Evolutionary conservation across 1,284 basidiomycete species (phyloP).

Genomic region (Leccinum fuscescens): DNA sequence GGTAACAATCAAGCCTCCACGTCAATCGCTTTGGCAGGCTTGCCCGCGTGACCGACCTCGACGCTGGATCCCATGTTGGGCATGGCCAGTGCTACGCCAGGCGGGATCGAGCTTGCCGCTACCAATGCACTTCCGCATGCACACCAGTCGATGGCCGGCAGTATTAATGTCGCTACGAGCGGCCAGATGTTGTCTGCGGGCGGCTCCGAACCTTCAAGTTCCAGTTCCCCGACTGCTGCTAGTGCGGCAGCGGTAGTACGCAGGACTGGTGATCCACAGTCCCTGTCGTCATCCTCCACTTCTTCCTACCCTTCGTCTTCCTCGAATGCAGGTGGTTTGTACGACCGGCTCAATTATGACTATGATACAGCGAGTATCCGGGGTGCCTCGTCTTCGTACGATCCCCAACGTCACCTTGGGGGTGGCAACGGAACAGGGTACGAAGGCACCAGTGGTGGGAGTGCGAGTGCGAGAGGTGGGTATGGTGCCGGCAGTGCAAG

Average conservation of each 20-base stretch:
- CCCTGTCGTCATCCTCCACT: conserved; percentile 18
- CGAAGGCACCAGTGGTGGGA: conserved; percentile 13
- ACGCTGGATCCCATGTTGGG: too few relatives aligned
- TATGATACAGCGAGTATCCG: conserved; percentile 18
- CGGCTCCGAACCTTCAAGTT: conserved; percentile 21
- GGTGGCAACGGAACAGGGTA: conserved; percentile 13
- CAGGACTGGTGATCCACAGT: conserved; percentile 21
- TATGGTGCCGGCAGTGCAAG: conserved; percentile 23
- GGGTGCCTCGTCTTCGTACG: conserved; percentile 22
- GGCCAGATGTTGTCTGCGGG: conserved; percentile 21
- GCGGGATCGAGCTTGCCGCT: too few relatives aligned
- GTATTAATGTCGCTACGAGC: too few relatives aligned
- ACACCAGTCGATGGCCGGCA: too few relatives aligned
- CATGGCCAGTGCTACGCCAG: too few relatives aligned
- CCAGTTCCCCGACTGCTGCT: conserved; percentile 6
- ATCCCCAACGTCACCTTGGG: conserved; percentile 24
- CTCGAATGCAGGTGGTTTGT: conserved; percentile 18
- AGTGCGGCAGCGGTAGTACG: conserved; percentile 8
- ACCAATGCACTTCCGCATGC: too few relatives aligned
- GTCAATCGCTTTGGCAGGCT: too few relatives aligned
- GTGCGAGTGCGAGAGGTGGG: conserved; percentile 17
- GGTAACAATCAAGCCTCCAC: too few relatives aligned
- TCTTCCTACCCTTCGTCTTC: conserved; percentile 17
- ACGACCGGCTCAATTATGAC: conserved; percentile 27
- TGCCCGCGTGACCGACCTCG: too few relatives aligned